Conservation (phyloP, 1,139 yeast genomes). For the Zygosaccharomyces pseudobailii region DNA sequence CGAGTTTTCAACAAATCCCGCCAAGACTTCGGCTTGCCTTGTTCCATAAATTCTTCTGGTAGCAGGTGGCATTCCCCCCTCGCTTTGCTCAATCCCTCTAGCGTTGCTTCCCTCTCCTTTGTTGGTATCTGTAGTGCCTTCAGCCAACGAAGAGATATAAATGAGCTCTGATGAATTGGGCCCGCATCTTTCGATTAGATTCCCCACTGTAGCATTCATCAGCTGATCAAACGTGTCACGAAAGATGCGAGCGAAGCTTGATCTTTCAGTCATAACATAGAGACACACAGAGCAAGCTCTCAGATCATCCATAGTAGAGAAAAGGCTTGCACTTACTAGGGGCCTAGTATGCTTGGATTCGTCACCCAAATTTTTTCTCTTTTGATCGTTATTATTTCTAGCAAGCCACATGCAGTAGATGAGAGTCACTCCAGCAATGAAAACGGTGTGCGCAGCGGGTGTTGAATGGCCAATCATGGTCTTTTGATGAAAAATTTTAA, state of each 20-base stretch:
- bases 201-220: constrained; percentile 53
- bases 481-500: constrained; percentile 53
- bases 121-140: constrained; percentile 1
- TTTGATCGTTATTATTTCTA: constrained; percentile 49
- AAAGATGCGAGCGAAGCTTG: constrained; percentile 51
- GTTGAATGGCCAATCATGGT: constrained; percentile 56
- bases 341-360: constrained; percentile 52
- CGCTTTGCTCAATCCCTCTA: constrained; percentile 12
- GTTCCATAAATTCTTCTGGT: constrained; percentile 40
- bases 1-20: constrained; percentile 32
- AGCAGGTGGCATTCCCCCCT: constrained; percentile 54
- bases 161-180: constrained; percentile 50
- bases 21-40: constrained; percentile 29
- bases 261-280: constrained; percentile 59
- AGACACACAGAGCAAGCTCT: constrained; percentile 56
- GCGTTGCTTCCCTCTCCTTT: not conserved
- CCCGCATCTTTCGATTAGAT: constrained; percentile 50
- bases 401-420: constrained; percentile 59
- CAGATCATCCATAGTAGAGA: constrained; percentile 51
- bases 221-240: constrained; percentile 60
- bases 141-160: constrained; percentile 22
- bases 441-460: constrained; percentile 56
- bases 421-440: constrained; percentile 58
- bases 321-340: constrained; percentile 45
- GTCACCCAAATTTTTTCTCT: constrained; percentile 45